phyloP scores from a whole-genome alignment of 2,329 filamentous ascomycete species.

The Orbilia quercus region DNA sequence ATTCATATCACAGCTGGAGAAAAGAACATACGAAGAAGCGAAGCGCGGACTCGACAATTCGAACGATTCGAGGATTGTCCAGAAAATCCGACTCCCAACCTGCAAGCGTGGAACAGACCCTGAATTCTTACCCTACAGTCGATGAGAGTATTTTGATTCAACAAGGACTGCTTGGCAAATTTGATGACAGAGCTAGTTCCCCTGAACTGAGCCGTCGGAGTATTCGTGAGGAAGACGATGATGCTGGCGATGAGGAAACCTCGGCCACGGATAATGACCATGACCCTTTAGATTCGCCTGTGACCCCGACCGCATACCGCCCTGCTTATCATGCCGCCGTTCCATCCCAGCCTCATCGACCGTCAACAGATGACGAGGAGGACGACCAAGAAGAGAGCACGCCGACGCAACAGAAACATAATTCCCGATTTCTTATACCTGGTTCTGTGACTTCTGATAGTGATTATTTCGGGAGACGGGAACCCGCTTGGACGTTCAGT shows the following conservation, averaged over 20 bases:
- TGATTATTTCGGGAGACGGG: conserved; percentile 51
- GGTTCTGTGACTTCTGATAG: conserved; percentile 44
- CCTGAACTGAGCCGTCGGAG: conserved; percentile 47
- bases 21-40: conserved; percentile 50
- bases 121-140: not conserved
- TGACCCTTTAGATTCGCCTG: conserved; percentile 47
- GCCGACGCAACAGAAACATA: conserved; percentile 52
- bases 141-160: conserved; percentile 31
- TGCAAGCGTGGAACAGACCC: conserved; percentile 22
- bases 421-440: conserved; percentile 37
- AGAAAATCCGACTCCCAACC: conserved; percentile 21
- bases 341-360: conserved; percentile 33
- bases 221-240: conserved; percentile 48
- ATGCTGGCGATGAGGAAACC: conserved; percentile 48
- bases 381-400: conserved; percentile 55
- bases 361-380: conserved; percentile 37
- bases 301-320: conserved; percentile 45
- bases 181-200: conserved; percentile 50
- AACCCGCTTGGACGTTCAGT: conserved; percentile 37
- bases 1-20: conserved; percentile 53
- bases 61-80: conserved; percentile 42
- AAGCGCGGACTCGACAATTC: conserved; percentile 48
- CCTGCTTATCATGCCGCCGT: conserved; percentile 45
- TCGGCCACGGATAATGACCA: conserved; percentile 57
- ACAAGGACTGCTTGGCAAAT: conserved; percentile 26